Evolutionary conservation across 352 stramenopile species (phyloP).

Genomic region (Phytopythium boreale): DNA sequence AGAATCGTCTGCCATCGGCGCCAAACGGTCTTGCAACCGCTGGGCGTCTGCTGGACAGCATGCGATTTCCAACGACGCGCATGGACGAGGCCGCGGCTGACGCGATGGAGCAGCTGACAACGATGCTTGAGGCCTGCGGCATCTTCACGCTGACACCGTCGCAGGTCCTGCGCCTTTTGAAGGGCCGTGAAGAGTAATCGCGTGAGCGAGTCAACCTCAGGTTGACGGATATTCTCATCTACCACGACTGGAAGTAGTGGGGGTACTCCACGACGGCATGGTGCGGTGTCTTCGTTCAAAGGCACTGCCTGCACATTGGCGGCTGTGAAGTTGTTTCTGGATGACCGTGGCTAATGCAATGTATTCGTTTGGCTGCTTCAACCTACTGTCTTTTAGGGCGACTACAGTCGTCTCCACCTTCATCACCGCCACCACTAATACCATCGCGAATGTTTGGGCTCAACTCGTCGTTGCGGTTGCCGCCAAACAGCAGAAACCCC

Average conservation of each 20-base stretch:
- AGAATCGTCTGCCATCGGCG: neutral
- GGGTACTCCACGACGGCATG: no score
- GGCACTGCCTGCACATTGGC: neutral
- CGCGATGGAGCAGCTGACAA: conserved; percentile 57
- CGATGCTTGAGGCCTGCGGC: conserved; percentile 63
- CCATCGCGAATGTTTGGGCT: neutral
- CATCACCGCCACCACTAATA: no score
- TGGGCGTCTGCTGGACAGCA: neutral
- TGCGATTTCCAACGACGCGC: neutral
- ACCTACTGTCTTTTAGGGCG: no score
- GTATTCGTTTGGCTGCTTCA: neutral
- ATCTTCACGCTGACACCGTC: conserved; percentile 43
- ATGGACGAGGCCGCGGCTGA: conserved; percentile 3
- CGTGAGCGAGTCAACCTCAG: no score
- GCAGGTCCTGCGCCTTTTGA: conserved; percentile 24
- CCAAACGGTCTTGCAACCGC: neutral
- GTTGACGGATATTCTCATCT: no score
- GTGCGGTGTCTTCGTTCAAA: neutral
- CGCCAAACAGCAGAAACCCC: neutral
- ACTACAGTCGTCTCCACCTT: no score
- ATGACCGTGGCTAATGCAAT: neutral
- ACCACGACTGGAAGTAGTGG: no score
- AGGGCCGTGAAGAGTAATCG: neutral
- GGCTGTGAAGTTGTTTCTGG: neutral
- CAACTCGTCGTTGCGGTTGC: no score